Evolutionary conservation across 306 rosid species (phyloP).

Genomic region (Ormosia semicastrata): DNA sequence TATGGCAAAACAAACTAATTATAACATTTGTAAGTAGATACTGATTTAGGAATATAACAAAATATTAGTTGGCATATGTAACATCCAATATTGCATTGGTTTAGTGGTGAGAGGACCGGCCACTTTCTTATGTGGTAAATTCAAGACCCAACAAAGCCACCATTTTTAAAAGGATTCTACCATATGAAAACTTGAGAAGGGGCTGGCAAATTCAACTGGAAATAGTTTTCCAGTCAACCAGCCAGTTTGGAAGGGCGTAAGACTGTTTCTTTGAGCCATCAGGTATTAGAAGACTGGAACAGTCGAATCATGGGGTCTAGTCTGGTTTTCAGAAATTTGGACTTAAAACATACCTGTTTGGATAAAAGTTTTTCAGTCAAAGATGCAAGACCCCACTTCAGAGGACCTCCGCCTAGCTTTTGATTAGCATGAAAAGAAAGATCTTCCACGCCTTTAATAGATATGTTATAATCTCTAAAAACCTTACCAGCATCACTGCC

Average conservation of each 20-base stretch:
- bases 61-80: too few relatives aligned
- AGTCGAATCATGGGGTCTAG: not conserved
- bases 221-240: not conserved
- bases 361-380: slow-evolving; percentile 65
- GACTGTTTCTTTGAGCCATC: not conserved
- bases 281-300: not conserved
- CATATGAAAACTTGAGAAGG: not conserved
- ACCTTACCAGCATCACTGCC: slow-evolving; percentile 66
- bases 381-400: slow-evolving; percentile 68
- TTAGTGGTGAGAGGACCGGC: not conserved
- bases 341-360: slow-evolving; percentile 58
- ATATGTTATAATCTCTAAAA: slow-evolving; percentile 66
- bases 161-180: not conserved
- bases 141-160: not conserved
- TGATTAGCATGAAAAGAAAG: slow-evolving; percentile 64
- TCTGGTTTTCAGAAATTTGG: slow-evolving; percentile 12
- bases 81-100: not conserved
- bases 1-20: not conserved
- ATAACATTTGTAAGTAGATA: not conserved
- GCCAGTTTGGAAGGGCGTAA: not conserved
- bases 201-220: not conserved
- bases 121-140: not conserved
- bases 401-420: slow-evolving; percentile 58
- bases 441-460: slow-evolving; percentile 66
- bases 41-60: too few relatives aligned